Evolutionary conservation across 2,329 filamentous ascomycete genomes (phyloP).

Genomic region (Aureobasidium leucospermi): DNA sequence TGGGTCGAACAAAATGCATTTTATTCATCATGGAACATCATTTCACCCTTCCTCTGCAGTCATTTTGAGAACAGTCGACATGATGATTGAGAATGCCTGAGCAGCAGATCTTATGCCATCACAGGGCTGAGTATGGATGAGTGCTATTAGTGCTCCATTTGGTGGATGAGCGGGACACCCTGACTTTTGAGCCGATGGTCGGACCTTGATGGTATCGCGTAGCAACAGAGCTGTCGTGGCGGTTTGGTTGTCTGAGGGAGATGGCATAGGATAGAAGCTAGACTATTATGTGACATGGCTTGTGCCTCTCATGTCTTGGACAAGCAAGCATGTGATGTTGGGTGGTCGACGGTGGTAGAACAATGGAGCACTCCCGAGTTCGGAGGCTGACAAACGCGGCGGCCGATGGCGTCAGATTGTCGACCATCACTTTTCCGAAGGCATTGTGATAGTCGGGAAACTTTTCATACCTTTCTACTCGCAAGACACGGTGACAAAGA

Average conservation of each 20-base stretch:
- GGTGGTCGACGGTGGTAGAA: background rate
- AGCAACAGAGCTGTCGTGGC: background rate
- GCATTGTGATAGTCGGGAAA: background rate
- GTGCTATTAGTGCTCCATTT: background rate
- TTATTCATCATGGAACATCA: background rate
- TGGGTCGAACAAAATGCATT: background rate
- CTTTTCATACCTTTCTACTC: background rate
- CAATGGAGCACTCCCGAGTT: background rate
- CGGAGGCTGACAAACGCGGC: conserved; percentile 5
- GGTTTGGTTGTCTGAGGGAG: too few relatives aligned
- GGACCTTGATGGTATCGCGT: background rate
- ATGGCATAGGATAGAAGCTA: too few relatives aligned
- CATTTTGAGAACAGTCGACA: too few relatives aligned
- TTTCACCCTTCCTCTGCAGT: too few relatives aligned
- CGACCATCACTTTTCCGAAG: background rate
- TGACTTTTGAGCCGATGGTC: background rate
- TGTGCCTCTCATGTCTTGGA: too few relatives aligned
- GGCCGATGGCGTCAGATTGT: conserved; percentile 4
- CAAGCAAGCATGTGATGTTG: background rate
- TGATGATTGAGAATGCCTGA: too few relatives aligned
- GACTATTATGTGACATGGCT: too few relatives aligned
- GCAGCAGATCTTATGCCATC: too few relatives aligned
- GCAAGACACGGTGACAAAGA: background rate
- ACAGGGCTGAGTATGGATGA: too few relatives aligned
- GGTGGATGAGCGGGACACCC: background rate